Base-by-base conservation (phyloP, 495 filamentous ascomycete genomes). In the Neurospora discreta region DNA sequence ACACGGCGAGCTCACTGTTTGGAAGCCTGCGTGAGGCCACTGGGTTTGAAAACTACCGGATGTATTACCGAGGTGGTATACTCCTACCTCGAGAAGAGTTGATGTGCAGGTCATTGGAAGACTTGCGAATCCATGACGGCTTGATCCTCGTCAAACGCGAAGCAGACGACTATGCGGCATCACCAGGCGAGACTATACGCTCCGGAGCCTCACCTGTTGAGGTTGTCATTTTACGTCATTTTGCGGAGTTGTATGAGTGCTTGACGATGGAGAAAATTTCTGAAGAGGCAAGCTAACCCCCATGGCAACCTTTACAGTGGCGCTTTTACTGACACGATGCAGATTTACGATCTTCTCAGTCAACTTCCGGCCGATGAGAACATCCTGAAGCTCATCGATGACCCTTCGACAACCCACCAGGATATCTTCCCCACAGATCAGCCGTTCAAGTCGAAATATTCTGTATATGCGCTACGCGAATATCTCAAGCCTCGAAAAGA, bases 171-270 rank as follows among this genome's bases (percentile, higher is more conserved):
- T 52, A 73, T 13, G 76, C 77, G 8, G 74, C 74, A 13, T 77
- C 78, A 52, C 78, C 79, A 18, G 18, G 71, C 72, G 20, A 77
- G 77, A 39, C 73, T 81, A 65, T 65, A 65, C 80, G 79, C 39
- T 79, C 80, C 26, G 83, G 80, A 3, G 81, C 83, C n/a, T 84
- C 85, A 15, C 81, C 81, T 16, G 84, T 94, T 9, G 92, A 97
- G 73, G 82, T 84, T 16, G 92, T 94, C 73, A 89, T 98, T 26
- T 80, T 97, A 71, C 88, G 90, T 71, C 92, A 97, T 80, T 97
- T 97, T 77, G 88, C 93, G 70, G 89, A 94, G 71, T 81, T 99
- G 10, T 97, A 95, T 84, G 87, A 88, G 20, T 89, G 95, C 75
- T 86, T 99, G 43, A 87, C 88, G 69, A 88, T 95, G 78, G 87